phyloP scores from a whole-genome alignment of 257 asterid species.

The Perilla frutescens region DNA sequence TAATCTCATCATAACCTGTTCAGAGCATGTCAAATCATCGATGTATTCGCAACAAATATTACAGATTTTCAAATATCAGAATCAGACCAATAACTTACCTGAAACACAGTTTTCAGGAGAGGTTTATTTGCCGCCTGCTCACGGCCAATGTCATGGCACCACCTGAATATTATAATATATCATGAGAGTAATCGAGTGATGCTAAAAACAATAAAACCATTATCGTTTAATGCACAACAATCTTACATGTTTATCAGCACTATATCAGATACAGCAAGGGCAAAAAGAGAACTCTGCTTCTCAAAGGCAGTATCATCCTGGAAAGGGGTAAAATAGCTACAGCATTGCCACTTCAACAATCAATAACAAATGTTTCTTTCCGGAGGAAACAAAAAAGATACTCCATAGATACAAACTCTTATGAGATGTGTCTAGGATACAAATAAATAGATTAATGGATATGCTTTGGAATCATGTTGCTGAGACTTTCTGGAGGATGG shows the following conservation, averaged over 20 bases:
- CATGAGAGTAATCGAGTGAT: slow-evolving; percentile 21
- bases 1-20: slow-evolving; percentile 95
- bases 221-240: slow-evolving; percentile 29
- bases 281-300: slow-evolving; percentile 96
- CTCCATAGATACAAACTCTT: slow-evolving; percentile 12
- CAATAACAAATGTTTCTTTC: slow-evolving; percentile 13
- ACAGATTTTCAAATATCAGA: slow-evolving; percentile 19
- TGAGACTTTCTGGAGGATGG: slow-evolving; percentile 12
- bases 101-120: slow-evolving; percentile 93
- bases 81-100: slow-evolving; percentile 49
- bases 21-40: slow-evolving; percentile 36
- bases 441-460: slow-evolving; percentile 19
- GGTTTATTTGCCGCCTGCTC: slow-evolving; percentile 99
- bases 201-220: not conserved
- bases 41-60: slow-evolving; percentile 10
- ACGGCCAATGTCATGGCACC: slow-evolving; percentile 99
- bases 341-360: slow-evolving; percentile 28
- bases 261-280: slow-evolving; percentile 97
- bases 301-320: slow-evolving; percentile 98
- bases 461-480: slow-evolving; percentile 27
- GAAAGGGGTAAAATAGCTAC: slow-evolving; percentile 32
- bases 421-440: slow-evolving; percentile 15
- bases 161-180: slow-evolving; percentile 55
- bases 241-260: slow-evolving; percentile 97
- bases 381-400: not conserved